Base-by-base conservation (phyloP, 192 early-diverging fungal species). In the Coemansia sp. region DNA sequence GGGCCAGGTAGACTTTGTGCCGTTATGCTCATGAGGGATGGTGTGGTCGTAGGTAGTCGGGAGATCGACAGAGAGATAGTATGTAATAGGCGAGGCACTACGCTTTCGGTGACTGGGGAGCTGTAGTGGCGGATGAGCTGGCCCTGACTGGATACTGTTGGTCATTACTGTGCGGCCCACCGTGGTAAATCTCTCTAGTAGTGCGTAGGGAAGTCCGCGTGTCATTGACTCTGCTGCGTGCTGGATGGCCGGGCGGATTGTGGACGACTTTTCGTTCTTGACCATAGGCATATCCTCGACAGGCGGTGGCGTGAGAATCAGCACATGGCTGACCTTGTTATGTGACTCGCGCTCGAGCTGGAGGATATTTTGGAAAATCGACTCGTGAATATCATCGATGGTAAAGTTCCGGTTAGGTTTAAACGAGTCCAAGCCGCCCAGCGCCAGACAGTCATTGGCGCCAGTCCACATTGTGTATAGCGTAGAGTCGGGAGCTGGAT, bases 331-430 rank as follows among this genome's bases (percentile, higher is more conserved):
- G 16, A 76, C 64, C 49, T 67, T 69, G 69, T 76, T 83, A 50
- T 83, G 81, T 57, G 81, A 83, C 65, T 83, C 81, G 69, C 73
- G 81, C 66, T 83, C 81, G 40, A 83, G 63, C 71, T 83, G 81
- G 49, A 83, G 65, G 40, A 83, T 73, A 27, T 70, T 41, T 41
- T 79, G 81, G 39, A 76, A 83, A 0, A 83, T 63, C 1, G 76
- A 79, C 44, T 83, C 81, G 5, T 73, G 41, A 22, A 83, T 64
- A 15, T 73, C 76, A 0, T 61, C 44, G 13, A 60, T 64, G 0
- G 57, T 60, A 31, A 70, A 65, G 60, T 66, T 67, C 29, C 69
- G 65, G 24, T 66, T 62, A 12, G 47, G 11, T 12, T 70, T 73
- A 31, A 50, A 60, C 41, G 76, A 27, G 2, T 69, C 78, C 10